Conservation (phyloP, 495 filamentous ascomycete species). For the Aspergillus sclerotiicarbonarius region DNA sequence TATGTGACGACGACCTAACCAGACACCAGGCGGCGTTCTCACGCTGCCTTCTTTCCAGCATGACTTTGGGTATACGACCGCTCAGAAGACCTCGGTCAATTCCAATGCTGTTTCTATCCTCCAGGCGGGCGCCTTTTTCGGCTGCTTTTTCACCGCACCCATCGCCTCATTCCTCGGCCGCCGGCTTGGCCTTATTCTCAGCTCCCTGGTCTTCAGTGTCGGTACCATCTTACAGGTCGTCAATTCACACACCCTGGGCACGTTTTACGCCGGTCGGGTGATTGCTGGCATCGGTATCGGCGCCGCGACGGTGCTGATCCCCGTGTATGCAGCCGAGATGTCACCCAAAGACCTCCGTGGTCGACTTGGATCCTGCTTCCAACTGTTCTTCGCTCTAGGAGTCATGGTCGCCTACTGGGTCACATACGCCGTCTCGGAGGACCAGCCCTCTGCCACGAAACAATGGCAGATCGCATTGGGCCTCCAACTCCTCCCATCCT, state of each 20-base stretch:
- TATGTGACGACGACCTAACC: not conserved
- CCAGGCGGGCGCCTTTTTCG: constrained; percentile 43
- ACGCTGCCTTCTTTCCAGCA: constrained; percentile 38
- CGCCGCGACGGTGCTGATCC: constrained; percentile 50
- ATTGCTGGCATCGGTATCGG: constrained; percentile 57
- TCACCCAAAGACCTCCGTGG: constrained; percentile 53
- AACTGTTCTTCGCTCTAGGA: constrained; percentile 48
- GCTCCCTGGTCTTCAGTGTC: constrained; percentile 40
- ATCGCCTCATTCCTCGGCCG: constrained; percentile 44
- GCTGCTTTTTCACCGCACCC: constrained; percentile 47
- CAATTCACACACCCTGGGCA: constrained; percentile 38
- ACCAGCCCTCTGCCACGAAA: constrained; percentile 27
- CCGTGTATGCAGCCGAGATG: constrained; percentile 54
- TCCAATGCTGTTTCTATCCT: constrained; percentile 44
- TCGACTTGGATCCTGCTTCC: constrained; percentile 49
- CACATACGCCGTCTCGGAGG: constrained; percentile 43
- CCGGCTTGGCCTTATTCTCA: constrained; percentile 36
- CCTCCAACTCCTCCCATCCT: constrained; percentile 46
- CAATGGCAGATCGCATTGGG: constrained; percentile 56
- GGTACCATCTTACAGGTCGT: constrained; percentile 46
- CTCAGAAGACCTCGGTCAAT: constrained; percentile 36
- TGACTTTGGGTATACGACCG: constrained; percentile 35
- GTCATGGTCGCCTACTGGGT: constrained; percentile 52
- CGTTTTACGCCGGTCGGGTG: constrained; percentile 48
- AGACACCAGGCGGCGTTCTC: constrained; percentile 32